These are phyloP conservation scores for Pseudogymnoascus sp. DNA, from an alignment of 2,329 filamentous ascomycete species.

Conservation along the genomic window DNA sequence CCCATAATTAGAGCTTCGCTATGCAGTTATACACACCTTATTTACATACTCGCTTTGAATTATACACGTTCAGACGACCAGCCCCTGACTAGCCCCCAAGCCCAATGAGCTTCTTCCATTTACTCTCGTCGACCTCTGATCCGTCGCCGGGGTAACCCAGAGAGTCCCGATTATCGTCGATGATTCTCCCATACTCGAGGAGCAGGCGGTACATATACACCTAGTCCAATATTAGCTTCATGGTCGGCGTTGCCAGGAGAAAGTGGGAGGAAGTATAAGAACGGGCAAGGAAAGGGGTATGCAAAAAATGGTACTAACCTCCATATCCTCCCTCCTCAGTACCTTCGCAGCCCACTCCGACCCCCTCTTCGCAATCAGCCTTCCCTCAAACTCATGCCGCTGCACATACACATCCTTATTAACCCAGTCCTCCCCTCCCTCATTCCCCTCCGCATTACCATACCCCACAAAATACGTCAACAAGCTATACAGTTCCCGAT, in stretches of 20 bases:
- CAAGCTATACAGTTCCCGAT: conserved; percentile 63
- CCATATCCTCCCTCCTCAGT: conserved; percentile 63
- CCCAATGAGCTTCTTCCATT: neutral
- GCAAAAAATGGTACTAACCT: conserved; percentile 46
- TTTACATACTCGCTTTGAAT: neutral
- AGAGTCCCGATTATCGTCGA: conserved; percentile 32
- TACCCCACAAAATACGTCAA: conserved; percentile 69
- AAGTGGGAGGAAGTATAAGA: conserved; percentile 9
- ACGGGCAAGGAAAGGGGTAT: neutral
- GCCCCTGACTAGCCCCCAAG: neutral
- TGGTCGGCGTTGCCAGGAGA: neutral
- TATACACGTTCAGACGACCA: neutral
- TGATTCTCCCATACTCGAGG: conserved; percentile 50
- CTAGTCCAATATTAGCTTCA: conserved; percentile 28
- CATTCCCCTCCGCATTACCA: conserved; percentile 39
- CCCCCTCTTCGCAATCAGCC: conserved; percentile 58
- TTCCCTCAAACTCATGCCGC: conserved; percentile 47
- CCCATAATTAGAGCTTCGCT: neutral
- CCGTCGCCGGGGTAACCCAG: conserved; percentile 30
- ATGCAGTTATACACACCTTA: neutral
- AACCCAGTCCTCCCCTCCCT: conserved; percentile 41
- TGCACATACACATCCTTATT: conserved; percentile 29
- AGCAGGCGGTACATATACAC: conserved; percentile 60
- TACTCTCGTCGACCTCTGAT: conserved; percentile 24
- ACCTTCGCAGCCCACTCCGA: conserved; percentile 66